Percentiles rank a stretch among this genome's conserved stretches.
These are phyloP conservation scores for Monascus purpureus DNA, from an alignment of 495 filamentous ascomycete species.

Conservation along the genomic window DNA sequence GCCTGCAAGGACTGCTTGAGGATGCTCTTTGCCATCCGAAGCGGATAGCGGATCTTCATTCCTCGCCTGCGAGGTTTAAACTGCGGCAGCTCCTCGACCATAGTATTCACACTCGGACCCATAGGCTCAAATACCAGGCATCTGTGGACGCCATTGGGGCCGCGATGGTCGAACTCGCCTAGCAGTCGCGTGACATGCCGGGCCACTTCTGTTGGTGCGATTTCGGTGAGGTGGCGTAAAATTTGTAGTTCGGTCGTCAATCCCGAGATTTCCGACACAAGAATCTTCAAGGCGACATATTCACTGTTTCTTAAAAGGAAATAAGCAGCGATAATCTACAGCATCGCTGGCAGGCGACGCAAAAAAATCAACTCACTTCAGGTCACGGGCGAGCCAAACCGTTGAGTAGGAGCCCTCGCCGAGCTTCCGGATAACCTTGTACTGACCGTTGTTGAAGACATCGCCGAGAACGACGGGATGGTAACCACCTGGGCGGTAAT, in stretches of 20 bases:
- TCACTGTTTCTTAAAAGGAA: conserved; percentile 6
- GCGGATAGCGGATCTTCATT: conserved; percentile 20
- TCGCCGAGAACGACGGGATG: conserved; percentile 31
- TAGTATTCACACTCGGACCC: conserved; percentile 24
- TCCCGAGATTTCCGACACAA: conserved; percentile 11
- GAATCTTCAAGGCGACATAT: conserved; percentile 28
- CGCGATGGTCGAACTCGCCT: conserved; percentile 26
- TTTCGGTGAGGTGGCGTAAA: conserved; percentile 13
- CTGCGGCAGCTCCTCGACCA: conserved; percentile 18
- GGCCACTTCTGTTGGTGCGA: conserved; percentile 3
- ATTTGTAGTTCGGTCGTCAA: conserved; percentile 10
- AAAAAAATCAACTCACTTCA: conserved; percentile 8
- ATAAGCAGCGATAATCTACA: conserved; percentile 5
- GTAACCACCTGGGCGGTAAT: conserved; percentile 24
- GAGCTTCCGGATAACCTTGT: conserved; percentile 30
- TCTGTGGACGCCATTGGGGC: conserved; percentile 34
- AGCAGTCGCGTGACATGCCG: conserved; percentile 22
- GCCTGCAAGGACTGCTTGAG: conserved; percentile 25
- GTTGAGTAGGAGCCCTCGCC: conserved; percentile 30
- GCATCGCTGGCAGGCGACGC: not conserved
- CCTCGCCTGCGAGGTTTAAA: conserved; percentile 10
- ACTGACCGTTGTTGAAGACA: conserved; percentile 19
- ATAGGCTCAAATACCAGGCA: conserved; percentile 37
- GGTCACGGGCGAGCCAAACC: conserved; percentile 30
- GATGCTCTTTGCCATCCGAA: conserved; percentile 25